Conservation (phyloP, 2,329 filamentous ascomycete species). For the Colletotrichum sp. region DNA sequence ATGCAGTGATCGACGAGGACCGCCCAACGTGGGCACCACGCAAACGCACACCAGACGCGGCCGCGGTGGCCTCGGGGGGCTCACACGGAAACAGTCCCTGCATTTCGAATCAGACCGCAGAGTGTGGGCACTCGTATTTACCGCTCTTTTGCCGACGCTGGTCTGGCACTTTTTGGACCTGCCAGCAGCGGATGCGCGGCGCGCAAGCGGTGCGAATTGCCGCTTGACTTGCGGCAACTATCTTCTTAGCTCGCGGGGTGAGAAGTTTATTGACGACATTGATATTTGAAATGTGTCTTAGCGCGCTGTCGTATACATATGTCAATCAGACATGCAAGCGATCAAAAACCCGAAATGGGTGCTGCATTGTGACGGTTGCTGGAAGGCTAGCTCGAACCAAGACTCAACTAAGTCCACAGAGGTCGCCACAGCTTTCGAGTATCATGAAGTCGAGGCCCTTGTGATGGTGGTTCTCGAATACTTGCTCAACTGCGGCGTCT, state of each 20-base stretch:
- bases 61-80: neutral
- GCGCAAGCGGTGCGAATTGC: neutral
- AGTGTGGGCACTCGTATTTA: neutral
- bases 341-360: neutral
- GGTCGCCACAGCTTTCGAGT: neutral
- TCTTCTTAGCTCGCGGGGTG: neutral
- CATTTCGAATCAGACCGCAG: neutral
- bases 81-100: neutral
- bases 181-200: neutral
- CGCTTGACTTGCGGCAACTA: neutral
- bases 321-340: neutral
- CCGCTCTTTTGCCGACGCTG: neutral
- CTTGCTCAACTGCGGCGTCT: neutral
- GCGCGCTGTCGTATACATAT: neutral
- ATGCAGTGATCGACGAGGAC: slow-evolving; percentile 12
- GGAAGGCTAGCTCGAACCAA: neutral
- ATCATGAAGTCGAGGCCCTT: neutral
- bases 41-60: neutral
- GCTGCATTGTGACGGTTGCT: neutral
- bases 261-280: neutral
- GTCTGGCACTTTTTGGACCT: neutral
- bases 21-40: neutral
- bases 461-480: neutral
- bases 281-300: neutral
- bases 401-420: neutral